A percentile compares a stretch with the other conserved stretches of the same genome.
These are phyloP conservation scores for Boletus patriciae DNA, from an alignment of 768 basidiomycete genomes.

Conservation along the genomic window DNA sequence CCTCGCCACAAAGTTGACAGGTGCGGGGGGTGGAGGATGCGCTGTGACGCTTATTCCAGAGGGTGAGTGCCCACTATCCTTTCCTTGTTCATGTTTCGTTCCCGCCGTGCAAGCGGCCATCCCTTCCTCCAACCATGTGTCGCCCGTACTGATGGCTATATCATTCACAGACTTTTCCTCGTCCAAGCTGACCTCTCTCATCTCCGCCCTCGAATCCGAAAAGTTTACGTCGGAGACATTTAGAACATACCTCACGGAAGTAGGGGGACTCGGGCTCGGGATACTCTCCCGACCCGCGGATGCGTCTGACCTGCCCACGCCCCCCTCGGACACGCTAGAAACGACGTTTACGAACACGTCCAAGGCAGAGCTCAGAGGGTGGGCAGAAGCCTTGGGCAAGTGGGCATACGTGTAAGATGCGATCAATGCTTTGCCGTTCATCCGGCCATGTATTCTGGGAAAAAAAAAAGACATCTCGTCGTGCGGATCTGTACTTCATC, in stretches of 20 bases:
- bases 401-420: conserved; percentile 41
- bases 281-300: conserved; percentile 60
- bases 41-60: conserved; percentile 92
- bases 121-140: not conserved
- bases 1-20: conserved; percentile 92
- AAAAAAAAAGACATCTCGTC: not conserved
- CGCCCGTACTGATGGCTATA: not conserved
- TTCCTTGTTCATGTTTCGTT: not conserved
- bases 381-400: conserved; percentile 38
- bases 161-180: conserved; percentile 63
- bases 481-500: conserved; percentile 7
- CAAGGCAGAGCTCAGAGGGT: conserved; percentile 31
- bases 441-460: not conserved
- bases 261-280: conserved; percentile 92
- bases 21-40: conserved; percentile 98
- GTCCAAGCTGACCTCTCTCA: conserved; percentile 55
- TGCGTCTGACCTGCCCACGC: conserved; percentile 25
- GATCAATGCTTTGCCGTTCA: not conserved
- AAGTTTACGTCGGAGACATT: conserved; percentile 35
- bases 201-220: conserved; percentile 47
- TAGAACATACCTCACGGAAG: conserved; percentile 76
- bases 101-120: not conserved
- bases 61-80: too few species aligned
- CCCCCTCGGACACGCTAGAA: conserved; percentile 23
- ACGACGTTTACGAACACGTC: conserved; percentile 29